phyloP scores from a whole-genome alignment of 164 flowering plant genomes.

The Tetracentron sinense region DNA sequence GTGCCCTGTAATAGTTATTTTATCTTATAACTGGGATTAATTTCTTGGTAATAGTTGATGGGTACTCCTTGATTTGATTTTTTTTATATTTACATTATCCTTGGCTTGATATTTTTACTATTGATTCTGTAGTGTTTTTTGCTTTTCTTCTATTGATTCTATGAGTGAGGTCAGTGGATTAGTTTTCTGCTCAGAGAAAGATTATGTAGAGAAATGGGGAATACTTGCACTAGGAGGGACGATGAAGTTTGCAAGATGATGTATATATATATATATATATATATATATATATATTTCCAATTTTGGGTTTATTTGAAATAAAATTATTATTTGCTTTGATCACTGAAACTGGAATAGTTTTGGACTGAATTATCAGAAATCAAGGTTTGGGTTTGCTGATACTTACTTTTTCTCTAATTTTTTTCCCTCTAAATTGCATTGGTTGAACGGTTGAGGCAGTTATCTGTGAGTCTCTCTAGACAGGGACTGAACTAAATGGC shows the following conservation, averaged over 20 bases:
- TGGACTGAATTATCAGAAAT: too few relatives aligned
- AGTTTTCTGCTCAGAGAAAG: not conserved
- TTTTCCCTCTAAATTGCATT: too few relatives aligned
- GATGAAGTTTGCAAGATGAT: not conserved
- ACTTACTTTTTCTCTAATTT: too few relatives aligned
- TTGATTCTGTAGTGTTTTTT: not conserved
- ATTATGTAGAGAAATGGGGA: not conserved
- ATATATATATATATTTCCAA: too few relatives aligned
- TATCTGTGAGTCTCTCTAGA: too few relatives aligned
- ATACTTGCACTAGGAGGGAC: not conserved
- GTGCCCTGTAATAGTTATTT: not conserved
- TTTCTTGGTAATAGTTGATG: not conserved
- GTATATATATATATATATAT: not conserved
- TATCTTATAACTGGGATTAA: too few relatives aligned
- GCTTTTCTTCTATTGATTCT: not conserved
- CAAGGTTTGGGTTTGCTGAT: too few relatives aligned
- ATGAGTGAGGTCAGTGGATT: not conserved
- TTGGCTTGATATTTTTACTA: not conserved
- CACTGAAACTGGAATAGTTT: not conserved
- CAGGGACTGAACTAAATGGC: too few relatives aligned
- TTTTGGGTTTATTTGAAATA: not conserved
- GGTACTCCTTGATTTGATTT: too few relatives aligned
- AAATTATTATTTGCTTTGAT: not conserved
- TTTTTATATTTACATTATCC: not conserved
- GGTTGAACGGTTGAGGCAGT: too few relatives aligned